Evolutionary conservation across 2,329 filamentous ascomycete genomes (phyloP), one percentile per base, ranked within the genome.

Genomic region (Clonostachys byssicola): DNA sequence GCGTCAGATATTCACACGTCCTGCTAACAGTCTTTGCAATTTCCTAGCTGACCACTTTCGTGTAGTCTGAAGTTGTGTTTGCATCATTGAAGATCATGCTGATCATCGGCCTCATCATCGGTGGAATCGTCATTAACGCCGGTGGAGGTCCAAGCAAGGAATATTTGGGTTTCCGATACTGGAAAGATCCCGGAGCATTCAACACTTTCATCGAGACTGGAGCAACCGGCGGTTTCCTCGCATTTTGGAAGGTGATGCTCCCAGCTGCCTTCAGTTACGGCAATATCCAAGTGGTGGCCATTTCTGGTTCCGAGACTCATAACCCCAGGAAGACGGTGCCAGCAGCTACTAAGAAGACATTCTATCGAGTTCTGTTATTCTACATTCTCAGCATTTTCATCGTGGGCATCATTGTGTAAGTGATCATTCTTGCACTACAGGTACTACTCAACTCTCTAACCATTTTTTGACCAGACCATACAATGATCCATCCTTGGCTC

Each of bases 321-420:
- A 91, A 91, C 67, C 88, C 88, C 1, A 81, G 87, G 60, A 81
- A 80, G 63, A 88, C 83, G 13, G 84, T 92, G 51, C 88, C 88
- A 6, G 81, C 83, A 49, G 88, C 87, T 46, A 91, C 91, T 72
- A 86, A 83, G 63, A 75, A 90, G 44, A 91, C 87, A 54, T 92
- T 92, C 67, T 92, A 81, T 72, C 88, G 88, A 49, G 92, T 92
- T 62, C 67, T 89, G 54, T 72, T 92, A 70, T 92, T 92, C 74
- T 92, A 92, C 73, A 76, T 83, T 57, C 65, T 89, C 49, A 84
- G 80, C 20, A 85, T 91, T 35, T 76, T 92, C 45, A 75, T 92
- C 44, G 72, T 92, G 46, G 88, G 88, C 58, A 88, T 89, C 76
- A 75, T 86, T 44, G 85, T 92, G 5, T 61, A 86, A 30, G 23